Conservation (phyloP, 1,284 basidiomycete species). For the Ustilago tritici region DNA sequence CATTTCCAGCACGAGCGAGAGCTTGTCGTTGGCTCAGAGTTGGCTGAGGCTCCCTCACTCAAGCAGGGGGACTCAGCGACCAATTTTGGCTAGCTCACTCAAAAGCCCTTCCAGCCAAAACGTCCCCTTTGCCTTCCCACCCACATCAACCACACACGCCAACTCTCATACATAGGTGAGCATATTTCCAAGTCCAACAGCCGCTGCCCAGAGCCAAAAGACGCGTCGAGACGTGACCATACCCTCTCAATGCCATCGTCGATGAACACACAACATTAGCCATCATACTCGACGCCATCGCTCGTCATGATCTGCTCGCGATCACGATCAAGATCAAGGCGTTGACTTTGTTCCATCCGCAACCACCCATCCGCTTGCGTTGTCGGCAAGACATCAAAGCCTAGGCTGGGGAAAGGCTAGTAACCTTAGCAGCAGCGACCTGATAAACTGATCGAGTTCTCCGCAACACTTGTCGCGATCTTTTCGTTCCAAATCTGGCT, state of each 20-base stretch:
- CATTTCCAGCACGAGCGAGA: background rate
- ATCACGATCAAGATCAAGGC: conserved; percentile 23
- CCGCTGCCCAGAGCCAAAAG: conserved; percentile 20
- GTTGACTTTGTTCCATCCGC: conserved; percentile 20
- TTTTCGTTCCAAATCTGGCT: background rate
- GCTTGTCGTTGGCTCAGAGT: background rate
- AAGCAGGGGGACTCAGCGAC: background rate
- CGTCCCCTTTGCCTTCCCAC: conserved; percentile 36
- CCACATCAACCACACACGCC: conserved; percentile 30
- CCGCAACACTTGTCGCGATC: background rate
- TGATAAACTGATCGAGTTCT: background rate
- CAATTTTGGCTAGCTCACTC: conserved; percentile 36
- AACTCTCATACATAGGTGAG: conserved; percentile 38
- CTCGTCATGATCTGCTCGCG: conserved; percentile 30
- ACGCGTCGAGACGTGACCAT: conserved; percentile 49
- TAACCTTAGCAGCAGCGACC: background rate
- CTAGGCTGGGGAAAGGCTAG: background rate
- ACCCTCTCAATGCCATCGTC: conserved; percentile 21
- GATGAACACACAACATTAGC: conserved; percentile 20
- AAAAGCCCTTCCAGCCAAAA: conserved; percentile 47
- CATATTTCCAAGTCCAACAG: conserved; percentile 37
- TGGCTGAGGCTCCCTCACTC: background rate
- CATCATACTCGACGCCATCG: conserved; percentile 27
- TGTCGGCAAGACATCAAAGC: background rate
- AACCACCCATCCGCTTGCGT: conserved; percentile 9